Conservation (phyloP, 768 basidiomycete genomes). For the Candolleomyces aberdarensis region DNA sequence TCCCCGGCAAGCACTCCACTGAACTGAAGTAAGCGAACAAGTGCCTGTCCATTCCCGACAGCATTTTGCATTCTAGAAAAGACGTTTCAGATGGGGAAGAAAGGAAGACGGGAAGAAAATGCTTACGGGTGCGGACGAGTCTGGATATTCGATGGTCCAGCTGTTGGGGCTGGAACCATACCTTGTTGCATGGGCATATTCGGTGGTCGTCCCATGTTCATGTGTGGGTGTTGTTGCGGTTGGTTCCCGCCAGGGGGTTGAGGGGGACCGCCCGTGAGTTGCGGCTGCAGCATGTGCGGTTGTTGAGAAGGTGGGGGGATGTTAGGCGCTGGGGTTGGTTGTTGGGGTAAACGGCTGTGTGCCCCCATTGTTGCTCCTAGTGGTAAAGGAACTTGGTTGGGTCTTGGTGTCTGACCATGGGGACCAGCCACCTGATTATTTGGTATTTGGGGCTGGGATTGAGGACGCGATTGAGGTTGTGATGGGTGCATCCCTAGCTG, state of each 20-base stretch:
- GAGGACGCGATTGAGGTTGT: slow-evolving; percentile 62
- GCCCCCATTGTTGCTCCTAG: slow-evolving; percentile 20
- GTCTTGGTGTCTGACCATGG: slow-evolving; percentile 44
- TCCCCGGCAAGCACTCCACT: slow-evolving; percentile 62
- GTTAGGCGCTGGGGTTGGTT: neutral
- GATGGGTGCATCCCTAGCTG: slow-evolving; percentile 43
- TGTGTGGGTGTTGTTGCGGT: neutral
- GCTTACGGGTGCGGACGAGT: neutral
- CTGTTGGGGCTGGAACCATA: no score
- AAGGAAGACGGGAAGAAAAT: neutral
- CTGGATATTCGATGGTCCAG: neutral
- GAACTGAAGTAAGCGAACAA: slow-evolving; percentile 65
- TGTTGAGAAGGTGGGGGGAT: slow-evolving; percentile 11
- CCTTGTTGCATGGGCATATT: no score
- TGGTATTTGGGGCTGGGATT: slow-evolving; percentile 21
- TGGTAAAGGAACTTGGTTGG: slow-evolving; percentile 24
- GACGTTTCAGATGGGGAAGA: neutral
- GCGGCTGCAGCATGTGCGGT: slow-evolving; percentile 13
- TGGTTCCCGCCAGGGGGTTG: neutral
- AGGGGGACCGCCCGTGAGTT: neutral
- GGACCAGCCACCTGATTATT: slow-evolving; percentile 25
- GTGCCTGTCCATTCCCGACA: slow-evolving; percentile 55
- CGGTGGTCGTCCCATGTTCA: no score
- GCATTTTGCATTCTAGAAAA: neutral
- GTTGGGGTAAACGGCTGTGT: slow-evolving; percentile 23